A percentile compares a stretch with the other conserved stretches of the same genome.
Evolutionary conservation across 768 basidiomycete genomes (phyloP).

Genomic region (Chalciporus pseudorubinellus): DNA sequence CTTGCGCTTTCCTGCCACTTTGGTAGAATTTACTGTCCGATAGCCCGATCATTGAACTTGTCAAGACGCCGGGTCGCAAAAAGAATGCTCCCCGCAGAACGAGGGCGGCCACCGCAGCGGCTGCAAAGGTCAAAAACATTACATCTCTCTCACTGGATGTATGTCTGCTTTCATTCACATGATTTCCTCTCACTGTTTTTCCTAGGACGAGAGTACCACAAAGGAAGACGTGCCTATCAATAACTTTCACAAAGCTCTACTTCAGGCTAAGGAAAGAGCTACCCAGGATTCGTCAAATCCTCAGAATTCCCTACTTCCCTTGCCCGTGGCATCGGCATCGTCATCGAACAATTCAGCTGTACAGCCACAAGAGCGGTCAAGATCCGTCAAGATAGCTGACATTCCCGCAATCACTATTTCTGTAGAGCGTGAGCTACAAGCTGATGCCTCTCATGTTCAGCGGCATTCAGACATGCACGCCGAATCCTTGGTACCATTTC

Average conservation of each 20-base stretch:
- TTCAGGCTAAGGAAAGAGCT: slow-evolving; percentile 31
- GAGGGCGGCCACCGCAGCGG: slow-evolving; percentile 38
- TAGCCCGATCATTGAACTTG: slow-evolving; percentile 73
- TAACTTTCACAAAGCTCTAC: slow-evolving; percentile 46
- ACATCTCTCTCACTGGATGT: slow-evolving; percentile 49
- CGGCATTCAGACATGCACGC: neutral
- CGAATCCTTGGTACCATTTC: slow-evolving; percentile 4
- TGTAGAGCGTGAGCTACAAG: slow-evolving; percentile 2
- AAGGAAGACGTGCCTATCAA: slow-evolving; percentile 47
- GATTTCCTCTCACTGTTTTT: slow-evolving; percentile 9
- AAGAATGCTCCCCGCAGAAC: slow-evolving; percentile 53
- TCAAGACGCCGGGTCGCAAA: slow-evolving; percentile 81
- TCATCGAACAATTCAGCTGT: neutral
- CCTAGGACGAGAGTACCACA: slow-evolving; percentile 33
- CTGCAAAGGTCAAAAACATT: slow-evolving; percentile 45
- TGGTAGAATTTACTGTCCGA: neutral
- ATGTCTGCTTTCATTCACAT: slow-evolving; percentile 4
- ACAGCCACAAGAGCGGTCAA: neutral
- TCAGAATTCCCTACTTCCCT: neutral
- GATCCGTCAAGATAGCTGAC: slow-evolving; percentile 4
- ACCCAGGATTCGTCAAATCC: neutral
- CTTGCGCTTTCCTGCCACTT: neutral
- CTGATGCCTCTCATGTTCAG: neutral
- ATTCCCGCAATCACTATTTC: slow-evolving; percentile 8
- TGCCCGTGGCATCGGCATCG: neutral